phyloP scores from a whole-genome alignment of 2,329 filamentous ascomycete species.

The Cordyceps tenuipes region DNA sequence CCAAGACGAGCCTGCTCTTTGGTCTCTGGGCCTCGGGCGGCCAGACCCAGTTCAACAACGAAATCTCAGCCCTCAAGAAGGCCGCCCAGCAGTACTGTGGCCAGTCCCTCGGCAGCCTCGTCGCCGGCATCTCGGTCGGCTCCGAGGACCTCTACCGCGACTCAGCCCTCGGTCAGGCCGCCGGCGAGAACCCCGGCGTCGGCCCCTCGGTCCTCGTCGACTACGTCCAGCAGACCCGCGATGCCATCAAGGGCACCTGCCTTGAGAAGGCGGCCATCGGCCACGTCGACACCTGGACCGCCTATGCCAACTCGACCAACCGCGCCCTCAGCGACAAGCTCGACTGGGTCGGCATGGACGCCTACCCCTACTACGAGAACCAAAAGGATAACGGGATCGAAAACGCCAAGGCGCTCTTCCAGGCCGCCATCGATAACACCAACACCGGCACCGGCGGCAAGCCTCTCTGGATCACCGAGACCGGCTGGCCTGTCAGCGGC shows the following conservation, averaged over 20 bases:
- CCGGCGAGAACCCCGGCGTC: slow-evolving; percentile 54
- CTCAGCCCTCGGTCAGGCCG: slow-evolving; percentile 59
- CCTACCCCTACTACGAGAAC: slow-evolving; percentile 77
- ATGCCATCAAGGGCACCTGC: slow-evolving; percentile 53
- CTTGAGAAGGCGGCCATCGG: slow-evolving; percentile 55
- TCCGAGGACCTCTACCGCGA: slow-evolving; percentile 80
- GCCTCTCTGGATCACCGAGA: slow-evolving; percentile 80
- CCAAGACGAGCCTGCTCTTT: slow-evolving; percentile 69
- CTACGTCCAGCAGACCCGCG: slow-evolving; percentile 64
- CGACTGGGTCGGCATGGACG: slow-evolving; percentile 79
- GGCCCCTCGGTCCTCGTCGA: slow-evolving; percentile 52
- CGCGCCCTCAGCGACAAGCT: slow-evolving; percentile 55
- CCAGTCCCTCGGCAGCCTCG: slow-evolving; percentile 49
- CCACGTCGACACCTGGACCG: slow-evolving; percentile 86
- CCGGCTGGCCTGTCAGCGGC: slow-evolving; percentile 75
- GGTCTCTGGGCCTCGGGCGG: slow-evolving; percentile 76
- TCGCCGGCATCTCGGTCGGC: slow-evolving; percentile 79
- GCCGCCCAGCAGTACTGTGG: slow-evolving; percentile 63
- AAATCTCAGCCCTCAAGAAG: slow-evolving; percentile 61
- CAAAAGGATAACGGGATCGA: slow-evolving; percentile 58
- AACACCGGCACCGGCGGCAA: slow-evolving; percentile 53
- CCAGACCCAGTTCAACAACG: slow-evolving; percentile 55
- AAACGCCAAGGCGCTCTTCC: slow-evolving; percentile 58
- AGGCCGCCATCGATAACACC: slow-evolving; percentile 55
- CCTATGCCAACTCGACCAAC: slow-evolving; percentile 68